Evolutionary conservation across 1,284 basidiomycete genomes (phyloP), one percentile per base, ranked within the genome.

Genomic region (Ganoderma multipileum): DNA sequence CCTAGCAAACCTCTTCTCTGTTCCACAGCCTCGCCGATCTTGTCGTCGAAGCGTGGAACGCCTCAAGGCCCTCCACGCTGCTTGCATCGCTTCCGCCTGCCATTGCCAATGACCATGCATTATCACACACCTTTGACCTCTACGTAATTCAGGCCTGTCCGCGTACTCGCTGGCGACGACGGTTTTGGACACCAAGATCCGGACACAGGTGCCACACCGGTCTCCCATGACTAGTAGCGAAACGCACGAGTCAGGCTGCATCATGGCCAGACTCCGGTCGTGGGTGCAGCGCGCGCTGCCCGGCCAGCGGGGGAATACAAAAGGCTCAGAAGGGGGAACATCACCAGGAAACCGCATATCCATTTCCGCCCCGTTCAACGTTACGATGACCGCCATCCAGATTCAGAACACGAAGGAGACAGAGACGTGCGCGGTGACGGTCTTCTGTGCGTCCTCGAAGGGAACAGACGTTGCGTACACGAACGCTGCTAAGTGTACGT

Each of bases 361-460:
- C 59, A 66, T 66, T 30, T 70, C 71, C 39, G 30, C 67, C 1
- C 69, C 71, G 1, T 70, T 67, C 65, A 62, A 69, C 68, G 42
- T 59, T 44, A 58, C n/a, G 41, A 67, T 64, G 60, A 68, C 63
- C 60, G 26, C 52, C 50, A 20, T 44, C 60, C 42, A 41, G 28
- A 20, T 44, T 55, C 42, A 41, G 28, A 60, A 62, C 23, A 36
- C 57, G 30, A 52, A 61, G 23, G 54, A 58, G 20, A 26, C 64
- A 9, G 60, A 61, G 41, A 62, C 63, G 39, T 68, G 75, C 62
- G 86, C 89, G 2, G 85, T 94, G 38, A 90, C 92, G 6, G 93
- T 95, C 1, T 95, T 92, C 77, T 96, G 94, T 76, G 95, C 87
- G 12, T 93, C 94, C 1, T 93, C 90, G 1, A 76, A 85, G 0